Percentiles rank a stretch among this genome's conserved stretches.
phyloP scores from a whole-genome alignment of 208 protist species.

The Leishmania tarentolae region DNA sequence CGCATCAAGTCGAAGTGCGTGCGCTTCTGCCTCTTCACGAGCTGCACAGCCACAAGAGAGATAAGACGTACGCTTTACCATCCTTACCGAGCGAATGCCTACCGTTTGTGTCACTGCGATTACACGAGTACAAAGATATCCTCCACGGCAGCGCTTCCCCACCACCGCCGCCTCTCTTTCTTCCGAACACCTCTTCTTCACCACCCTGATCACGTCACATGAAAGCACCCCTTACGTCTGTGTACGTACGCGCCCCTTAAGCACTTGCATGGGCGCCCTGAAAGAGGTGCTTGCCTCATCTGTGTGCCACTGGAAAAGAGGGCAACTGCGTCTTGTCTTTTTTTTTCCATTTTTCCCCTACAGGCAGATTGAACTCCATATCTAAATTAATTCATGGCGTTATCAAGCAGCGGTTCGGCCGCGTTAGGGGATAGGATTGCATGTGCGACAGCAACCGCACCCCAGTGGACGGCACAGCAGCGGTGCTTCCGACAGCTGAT shows the following conservation, averaged over 20 bases:
- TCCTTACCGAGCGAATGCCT: background rate
- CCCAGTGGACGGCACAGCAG: slow-evolving; percentile 72
- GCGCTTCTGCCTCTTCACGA: background rate
- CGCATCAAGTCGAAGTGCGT: background rate
- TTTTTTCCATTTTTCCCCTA: background rate
- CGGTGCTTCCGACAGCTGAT: slow-evolving; percentile 73
- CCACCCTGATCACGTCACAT: background rate
- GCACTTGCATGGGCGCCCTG: background rate
- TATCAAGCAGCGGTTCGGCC: slow-evolving; percentile 21
- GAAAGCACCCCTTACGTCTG: background rate
- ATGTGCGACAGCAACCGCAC: background rate
- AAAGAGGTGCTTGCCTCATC: background rate
- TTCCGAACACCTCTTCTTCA: background rate
- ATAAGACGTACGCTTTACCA: background rate
- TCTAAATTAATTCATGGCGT: background rate
- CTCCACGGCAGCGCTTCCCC: background rate
- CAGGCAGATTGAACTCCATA: background rate
- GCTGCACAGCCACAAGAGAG: background rate
- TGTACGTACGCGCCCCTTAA: background rate
- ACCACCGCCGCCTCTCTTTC: background rate
- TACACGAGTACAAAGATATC: background rate
- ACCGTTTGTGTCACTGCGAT: background rate
- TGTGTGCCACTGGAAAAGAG: background rate
- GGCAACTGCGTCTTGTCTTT: background rate
- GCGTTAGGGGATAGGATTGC: slow-evolving; percentile 1